Evolutionary conservation across 2,329 filamentous ascomycete species (phyloP).

Genomic region (Tolypocladium inflatum): DNA sequence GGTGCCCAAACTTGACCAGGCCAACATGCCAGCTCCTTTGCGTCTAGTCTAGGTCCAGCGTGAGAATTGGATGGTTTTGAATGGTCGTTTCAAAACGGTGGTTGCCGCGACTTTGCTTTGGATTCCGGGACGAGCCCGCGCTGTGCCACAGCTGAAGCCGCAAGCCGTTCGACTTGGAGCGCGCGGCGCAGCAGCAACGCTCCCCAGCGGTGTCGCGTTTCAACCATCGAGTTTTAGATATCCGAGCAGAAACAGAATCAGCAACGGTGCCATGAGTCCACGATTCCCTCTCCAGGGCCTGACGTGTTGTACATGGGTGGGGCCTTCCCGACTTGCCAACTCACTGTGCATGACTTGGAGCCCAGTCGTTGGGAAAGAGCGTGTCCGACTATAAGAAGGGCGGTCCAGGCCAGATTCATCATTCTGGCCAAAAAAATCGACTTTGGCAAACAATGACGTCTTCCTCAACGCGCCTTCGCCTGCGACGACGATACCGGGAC

Average conservation of each 20-base stretch:
- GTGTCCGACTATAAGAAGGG: constrained; percentile 5
- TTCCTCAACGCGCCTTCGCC: not conserved
- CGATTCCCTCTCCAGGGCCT: not conserved
- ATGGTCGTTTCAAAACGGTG: too few species aligned
- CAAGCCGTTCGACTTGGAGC: too few species aligned
- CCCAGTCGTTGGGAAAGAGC: constrained; percentile 1
- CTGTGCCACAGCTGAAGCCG: too few species aligned
- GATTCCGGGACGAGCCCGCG: too few species aligned
- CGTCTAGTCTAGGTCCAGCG: too few species aligned
- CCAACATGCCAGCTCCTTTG: too few species aligned
- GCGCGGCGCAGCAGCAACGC: too few species aligned
- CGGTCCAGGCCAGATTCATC: not conserved
- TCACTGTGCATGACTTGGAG: constrained; percentile 6
- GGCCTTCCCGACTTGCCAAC: constrained; percentile 6
- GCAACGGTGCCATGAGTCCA: not conserved
- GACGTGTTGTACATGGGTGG: not conserved
- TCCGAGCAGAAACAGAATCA: not conserved
- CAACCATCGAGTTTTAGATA: too few species aligned
- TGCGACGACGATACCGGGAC: not conserved
- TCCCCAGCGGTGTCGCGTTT: too few species aligned
- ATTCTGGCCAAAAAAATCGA: not conserved
- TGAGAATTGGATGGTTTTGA: too few species aligned
- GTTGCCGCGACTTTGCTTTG: too few species aligned
- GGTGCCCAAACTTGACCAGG: too few species aligned
- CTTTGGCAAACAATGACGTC: not conserved